These are phyloP conservation scores for Nannochloropsis gaditana DNA, from an alignment of 108 stramenopile species.

Conservation along the genomic window DNA sequence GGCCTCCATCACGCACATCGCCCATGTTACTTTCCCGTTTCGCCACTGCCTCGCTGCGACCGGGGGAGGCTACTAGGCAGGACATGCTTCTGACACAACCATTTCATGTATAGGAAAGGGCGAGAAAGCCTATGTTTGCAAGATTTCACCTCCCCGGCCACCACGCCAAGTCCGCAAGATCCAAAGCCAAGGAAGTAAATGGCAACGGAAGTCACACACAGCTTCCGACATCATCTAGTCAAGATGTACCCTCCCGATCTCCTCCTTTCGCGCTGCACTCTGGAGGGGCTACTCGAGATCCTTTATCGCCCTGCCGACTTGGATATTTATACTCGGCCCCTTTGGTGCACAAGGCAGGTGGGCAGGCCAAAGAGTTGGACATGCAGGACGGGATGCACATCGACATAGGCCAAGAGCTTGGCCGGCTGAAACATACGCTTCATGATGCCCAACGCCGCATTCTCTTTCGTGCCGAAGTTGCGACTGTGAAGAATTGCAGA, in stretches of 20 bases:
- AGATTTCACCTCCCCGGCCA: background rate
- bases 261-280: background rate
- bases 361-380: conserved; percentile 14
- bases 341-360: background rate
- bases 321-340: conserved; percentile 17
- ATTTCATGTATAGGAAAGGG: too few species aligned
- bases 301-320: background rate
- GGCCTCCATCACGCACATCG: too few species aligned
- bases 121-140: background rate
- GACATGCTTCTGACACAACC: too few species aligned
- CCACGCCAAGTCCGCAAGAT: background rate
- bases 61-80: too few species aligned
- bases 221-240: background rate
- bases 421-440: background rate
- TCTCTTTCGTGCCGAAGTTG: conserved; percentile 27
- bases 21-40: too few species aligned
- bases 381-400: conserved; percentile 19
- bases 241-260: background rate
- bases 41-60: too few species aligned
- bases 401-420: background rate
- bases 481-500: conserved; percentile 30
- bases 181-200: background rate
- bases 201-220: background rate
- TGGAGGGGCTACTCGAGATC: background rate
- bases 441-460: conserved; percentile 8